These are phyloP conservation scores for Cryphonectria parasitica DNA, from an alignment of 2,329 filamentous ascomycete genomes.

Conservation along the genomic window DNA sequence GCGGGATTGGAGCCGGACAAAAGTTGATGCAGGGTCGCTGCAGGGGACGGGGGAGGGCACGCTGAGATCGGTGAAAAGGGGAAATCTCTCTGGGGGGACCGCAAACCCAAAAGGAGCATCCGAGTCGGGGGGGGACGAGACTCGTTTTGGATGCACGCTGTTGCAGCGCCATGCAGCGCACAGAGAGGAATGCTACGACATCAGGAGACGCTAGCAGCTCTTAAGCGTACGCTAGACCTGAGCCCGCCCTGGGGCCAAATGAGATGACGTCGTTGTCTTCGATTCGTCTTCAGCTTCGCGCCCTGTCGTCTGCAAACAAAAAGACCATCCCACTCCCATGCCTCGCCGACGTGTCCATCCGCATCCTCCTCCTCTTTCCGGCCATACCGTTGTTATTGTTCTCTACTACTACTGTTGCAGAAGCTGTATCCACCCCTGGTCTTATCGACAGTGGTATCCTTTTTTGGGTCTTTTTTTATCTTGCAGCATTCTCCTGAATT, in stretches of 20 bases:
- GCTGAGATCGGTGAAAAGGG: neutral
- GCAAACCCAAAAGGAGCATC: neutral
- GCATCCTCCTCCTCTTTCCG: conserved; percentile 1
- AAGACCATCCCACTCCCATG: conserved; percentile 1
- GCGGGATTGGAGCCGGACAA: neutral
- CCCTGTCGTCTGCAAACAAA: conserved; percentile 5
- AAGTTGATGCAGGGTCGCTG: conserved; percentile 6
- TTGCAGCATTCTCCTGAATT: neutral
- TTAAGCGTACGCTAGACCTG: neutral
- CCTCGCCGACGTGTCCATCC: neutral
- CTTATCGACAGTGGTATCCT: neutral
- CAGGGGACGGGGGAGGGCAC: neutral
- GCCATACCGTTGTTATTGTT: neutral
- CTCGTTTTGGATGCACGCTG: neutral
- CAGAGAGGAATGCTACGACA: conserved; percentile 2
- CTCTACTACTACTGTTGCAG: neutral
- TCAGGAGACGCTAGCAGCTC: neutral
- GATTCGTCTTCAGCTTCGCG: conserved; percentile 11
- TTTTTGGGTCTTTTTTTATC: neutral
- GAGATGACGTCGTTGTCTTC: conserved; percentile 14
- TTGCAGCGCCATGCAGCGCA: conserved; percentile 6
- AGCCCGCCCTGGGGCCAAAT: neutral
- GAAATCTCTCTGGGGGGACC: neutral
- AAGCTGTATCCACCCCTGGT: neutral
- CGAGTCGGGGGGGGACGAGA: neutral